Evolutionary conservation across 495 filamentous ascomycete species (phyloP).

Genomic region (Penicillium nucicola): DNA sequence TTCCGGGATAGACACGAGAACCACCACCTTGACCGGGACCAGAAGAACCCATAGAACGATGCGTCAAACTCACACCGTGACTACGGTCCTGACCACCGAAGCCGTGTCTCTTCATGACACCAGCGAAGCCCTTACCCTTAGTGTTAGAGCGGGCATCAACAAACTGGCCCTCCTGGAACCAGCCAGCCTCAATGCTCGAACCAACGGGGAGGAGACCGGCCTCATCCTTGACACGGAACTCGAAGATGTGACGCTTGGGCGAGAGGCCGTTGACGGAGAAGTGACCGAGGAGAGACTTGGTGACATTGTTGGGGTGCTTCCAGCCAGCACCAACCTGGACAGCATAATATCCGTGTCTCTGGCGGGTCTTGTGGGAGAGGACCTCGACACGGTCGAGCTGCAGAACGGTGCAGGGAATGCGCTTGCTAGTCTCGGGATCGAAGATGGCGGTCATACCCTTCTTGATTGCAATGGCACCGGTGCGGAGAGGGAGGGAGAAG

Average conservation of each 20-base stretch:
- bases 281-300: slow-evolving; percentile 77
- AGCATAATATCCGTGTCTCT: slow-evolving; percentile 83
- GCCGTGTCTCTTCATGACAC: slow-evolving; percentile 95
- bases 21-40: slow-evolving; percentile 89
- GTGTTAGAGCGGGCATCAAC: slow-evolving; percentile 78
- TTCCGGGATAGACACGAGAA: slow-evolving; percentile 87
- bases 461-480: slow-evolving; percentile 81
- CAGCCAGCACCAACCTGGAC: slow-evolving; percentile 85
- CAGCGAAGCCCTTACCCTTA: slow-evolving; percentile 87
- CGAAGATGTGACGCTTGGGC: slow-evolving; percentile 75
- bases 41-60: slow-evolving; percentile 82
- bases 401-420: slow-evolving; percentile 85
- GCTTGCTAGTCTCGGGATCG: slow-evolving; percentile 68
- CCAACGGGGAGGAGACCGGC: slow-evolving; percentile 72
- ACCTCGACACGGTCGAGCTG: slow-evolving; percentile 93
- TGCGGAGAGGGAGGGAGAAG: slow-evolving; percentile 71
- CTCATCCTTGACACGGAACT: slow-evolving; percentile 77
- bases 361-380: slow-evolving; percentile 74
- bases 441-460: slow-evolving; percentile 93
- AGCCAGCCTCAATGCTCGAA: slow-evolving; percentile 68
- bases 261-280: slow-evolving; percentile 73
- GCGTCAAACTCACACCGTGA: slow-evolving; percentile 90
- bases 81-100: slow-evolving; percentile 85
- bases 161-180: slow-evolving; percentile 88
- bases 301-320: slow-evolving; percentile 71